A percentile compares a stretch with the other conserved stretches of the same genome.
phyloP scores from a whole-genome alignment of 31 red algal species.

The Asparagopsis taxiformis region DNA sequence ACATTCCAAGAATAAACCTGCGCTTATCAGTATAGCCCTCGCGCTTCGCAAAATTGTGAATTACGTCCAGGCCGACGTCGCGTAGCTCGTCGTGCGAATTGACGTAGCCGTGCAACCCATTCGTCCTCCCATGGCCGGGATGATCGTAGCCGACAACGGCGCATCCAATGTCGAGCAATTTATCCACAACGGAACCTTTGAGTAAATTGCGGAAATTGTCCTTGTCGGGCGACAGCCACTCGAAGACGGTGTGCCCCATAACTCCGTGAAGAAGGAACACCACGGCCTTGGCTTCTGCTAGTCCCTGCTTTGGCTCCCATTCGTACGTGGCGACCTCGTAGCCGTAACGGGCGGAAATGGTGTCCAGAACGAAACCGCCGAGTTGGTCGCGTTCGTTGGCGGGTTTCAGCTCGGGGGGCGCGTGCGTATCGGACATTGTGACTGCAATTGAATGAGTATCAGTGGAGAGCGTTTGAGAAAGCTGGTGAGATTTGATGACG shows the following conservation, averaged over 20 bases:
- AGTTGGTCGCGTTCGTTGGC: conserved; percentile 6
- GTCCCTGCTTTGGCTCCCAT: conserved; percentile 52
- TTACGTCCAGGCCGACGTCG: conserved; percentile 54
- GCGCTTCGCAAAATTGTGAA: conserved; percentile 17
- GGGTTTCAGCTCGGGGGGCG: background rate
- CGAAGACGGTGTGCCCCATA: conserved; percentile 49
- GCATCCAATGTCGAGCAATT: conserved; percentile 39
- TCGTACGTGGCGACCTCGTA: conserved; percentile 55
- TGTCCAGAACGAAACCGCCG: conserved; percentile 35
- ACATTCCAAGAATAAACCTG: conserved; percentile 54
- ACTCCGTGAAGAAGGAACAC: conserved; percentile 61
- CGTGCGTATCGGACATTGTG: background rate
- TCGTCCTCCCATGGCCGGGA: conserved; percentile 55
- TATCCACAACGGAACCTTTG: conserved; percentile 53
- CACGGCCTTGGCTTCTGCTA: conserved; percentile 16
- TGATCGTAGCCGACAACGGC: conserved; percentile 66
- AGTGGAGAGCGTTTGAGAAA: too few species aligned
- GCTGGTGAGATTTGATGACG: too few species aligned
- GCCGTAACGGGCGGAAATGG: conserved; percentile 22
- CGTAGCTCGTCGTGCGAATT: conserved; percentile 40
- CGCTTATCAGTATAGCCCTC: conserved; percentile 25
- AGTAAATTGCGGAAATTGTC: conserved; percentile 53
- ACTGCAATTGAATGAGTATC: background rate
- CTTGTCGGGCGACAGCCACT: conserved; percentile 57
- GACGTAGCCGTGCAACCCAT: conserved; percentile 66